Evolutionary conservation across 75 land plant species (phyloP).

Genomic region (Azolla pinnata): DNA sequence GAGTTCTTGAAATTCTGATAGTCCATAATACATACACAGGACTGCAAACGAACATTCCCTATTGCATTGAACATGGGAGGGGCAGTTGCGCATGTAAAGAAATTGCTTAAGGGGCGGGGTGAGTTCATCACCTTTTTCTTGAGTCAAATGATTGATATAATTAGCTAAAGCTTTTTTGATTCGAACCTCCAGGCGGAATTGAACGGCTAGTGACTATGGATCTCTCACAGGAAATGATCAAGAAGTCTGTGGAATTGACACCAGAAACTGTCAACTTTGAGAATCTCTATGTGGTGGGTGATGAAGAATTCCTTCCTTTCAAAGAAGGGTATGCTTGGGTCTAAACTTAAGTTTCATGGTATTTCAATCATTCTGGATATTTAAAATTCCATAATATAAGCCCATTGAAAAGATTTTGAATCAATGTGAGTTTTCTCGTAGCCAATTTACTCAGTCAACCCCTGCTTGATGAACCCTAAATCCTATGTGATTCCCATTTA

Average conservation of each 20-base stretch:
- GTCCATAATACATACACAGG: no score
- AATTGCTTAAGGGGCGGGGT: conserved; percentile 71
- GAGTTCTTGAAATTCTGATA: no score
- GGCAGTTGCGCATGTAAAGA: conserved; percentile 43
- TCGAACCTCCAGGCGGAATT: conserved; percentile 39
- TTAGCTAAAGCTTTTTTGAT: no score
- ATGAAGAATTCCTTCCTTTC: conserved; percentile 82
- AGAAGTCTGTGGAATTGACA: conserved; percentile 23
- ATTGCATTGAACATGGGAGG: conserved; percentile 83
- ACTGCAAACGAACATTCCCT: conserved; percentile 73
- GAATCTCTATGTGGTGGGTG: conserved; percentile 58
- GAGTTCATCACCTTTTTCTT: conserved; percentile 7
- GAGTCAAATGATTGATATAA: background rate
- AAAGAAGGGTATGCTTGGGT: conserved; percentile 41
- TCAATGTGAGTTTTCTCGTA: no score
- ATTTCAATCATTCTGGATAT: no score
- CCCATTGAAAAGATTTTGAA: no score
- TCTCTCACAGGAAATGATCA: conserved; percentile 72
- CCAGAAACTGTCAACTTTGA: conserved; percentile 22
- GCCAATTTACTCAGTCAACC: no score
- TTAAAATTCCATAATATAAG: no score
- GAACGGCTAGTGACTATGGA: conserved; percentile 86
- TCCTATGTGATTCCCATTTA: no score
- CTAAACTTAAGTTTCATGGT: background rate
- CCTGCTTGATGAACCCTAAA: no score